Conservation (phyloP, 176 grass and related monocot species). For the Pharus latifolius region DNA sequence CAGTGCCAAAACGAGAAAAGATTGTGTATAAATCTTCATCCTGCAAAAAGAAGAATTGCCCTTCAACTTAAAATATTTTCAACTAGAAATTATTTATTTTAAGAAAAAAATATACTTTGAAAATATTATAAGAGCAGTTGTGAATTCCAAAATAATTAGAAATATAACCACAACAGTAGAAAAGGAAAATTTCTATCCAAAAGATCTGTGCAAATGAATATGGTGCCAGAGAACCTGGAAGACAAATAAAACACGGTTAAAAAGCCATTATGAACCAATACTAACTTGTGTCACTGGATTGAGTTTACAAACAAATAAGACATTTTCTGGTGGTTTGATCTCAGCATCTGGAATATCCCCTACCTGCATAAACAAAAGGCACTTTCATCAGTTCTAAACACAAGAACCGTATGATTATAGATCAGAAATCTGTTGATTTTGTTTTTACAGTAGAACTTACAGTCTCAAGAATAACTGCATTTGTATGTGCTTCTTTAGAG, state of each 20-base stretch:
- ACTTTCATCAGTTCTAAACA: neutral
- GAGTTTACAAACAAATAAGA: constrained; percentile 97
- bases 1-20: constrained; percentile 89
- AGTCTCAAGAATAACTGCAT: constrained; percentile 86
- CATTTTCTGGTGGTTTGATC: constrained; percentile 80
- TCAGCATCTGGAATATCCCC: constrained; percentile 97
- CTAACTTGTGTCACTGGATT: constrained; percentile 89
- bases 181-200: neutral
- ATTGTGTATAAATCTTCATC: constrained; percentile 97
- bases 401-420: neutral
- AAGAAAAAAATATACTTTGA: neutral
- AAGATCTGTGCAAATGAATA: neutral
- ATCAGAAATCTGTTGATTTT: neutral
- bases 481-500: constrained; percentile 84
- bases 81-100: no score
- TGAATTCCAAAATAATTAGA: neutral
- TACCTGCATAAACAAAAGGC: constrained; percentile 40
- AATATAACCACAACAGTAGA: neutral
- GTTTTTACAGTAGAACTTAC: constrained; percentile 40
- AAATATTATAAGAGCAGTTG: neutral
- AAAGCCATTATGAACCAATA: constrained; percentile 5
- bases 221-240: neutral
- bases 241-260: neutral
- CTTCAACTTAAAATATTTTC: constrained; percentile 1
- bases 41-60: constrained; percentile 21